A percentile compares a stretch with the other conserved stretches of the same genome.
Evolutionary conservation across 108 stramenopile species (phyloP).

Genomic region (Aurantiochytrium sp.): DNA sequence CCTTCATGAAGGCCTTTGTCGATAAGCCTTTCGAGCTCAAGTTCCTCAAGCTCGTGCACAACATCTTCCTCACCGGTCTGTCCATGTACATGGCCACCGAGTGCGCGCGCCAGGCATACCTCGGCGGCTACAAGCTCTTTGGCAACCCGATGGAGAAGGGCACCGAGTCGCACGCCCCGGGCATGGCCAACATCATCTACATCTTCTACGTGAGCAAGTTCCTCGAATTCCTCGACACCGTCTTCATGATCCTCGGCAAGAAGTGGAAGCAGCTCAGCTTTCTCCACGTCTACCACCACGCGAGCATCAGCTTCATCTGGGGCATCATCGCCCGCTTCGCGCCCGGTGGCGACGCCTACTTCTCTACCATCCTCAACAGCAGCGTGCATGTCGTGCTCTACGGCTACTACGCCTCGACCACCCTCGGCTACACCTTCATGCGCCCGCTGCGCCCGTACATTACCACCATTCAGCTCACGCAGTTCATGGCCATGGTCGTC

Average conservation of each 20-base stretch:
- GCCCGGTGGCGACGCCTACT: conserved; percentile 92
- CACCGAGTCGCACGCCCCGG: conserved; percentile 55
- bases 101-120: conserved; percentile 79
- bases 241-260: conserved; percentile 95
- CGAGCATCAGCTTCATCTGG: conserved; percentile 94
- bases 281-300: conserved; percentile 99
- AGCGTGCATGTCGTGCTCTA: conserved; percentile 99
- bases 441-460: conserved; percentile 93
- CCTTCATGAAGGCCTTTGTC: conserved; percentile 52
- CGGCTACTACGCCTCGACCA: conserved; percentile 78
- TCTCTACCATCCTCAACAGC: conserved; percentile 91
- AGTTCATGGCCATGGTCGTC: conserved; percentile 94
- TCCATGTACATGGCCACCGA: conserved; percentile 99
- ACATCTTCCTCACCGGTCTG: conserved; percentile 92
- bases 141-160: conserved; percentile 70
- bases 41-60: conserved; percentile 92
- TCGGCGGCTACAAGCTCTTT: conserved; percentile 72
- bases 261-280: conserved; percentile 96
- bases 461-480: conserved; percentile 91
- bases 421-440: conserved; percentile 79
- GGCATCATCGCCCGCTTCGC: conserved; percentile 80
- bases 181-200: conserved; percentile 85
- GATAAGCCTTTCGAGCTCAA: conserved; percentile 69
- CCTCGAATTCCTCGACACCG: conserved; percentile 97
- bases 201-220: conserved; percentile 95